These are phyloP conservation scores for Colletotrichum cereale DNA, from an alignment of 2,329 filamentous ascomycete genomes.

Conservation along the genomic window DNA sequence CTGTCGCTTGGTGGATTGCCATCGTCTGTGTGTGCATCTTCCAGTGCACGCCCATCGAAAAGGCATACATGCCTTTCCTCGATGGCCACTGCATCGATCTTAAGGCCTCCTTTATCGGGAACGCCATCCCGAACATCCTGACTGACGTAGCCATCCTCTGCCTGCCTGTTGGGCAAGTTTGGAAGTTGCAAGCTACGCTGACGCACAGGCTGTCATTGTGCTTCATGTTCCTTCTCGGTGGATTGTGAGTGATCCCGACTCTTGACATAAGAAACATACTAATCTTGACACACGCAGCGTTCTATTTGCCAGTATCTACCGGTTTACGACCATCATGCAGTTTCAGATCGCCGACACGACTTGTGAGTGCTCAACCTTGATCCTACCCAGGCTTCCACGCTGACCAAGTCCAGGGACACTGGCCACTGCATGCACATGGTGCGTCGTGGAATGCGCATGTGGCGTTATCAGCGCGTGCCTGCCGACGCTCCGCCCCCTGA, in stretches of 20 bases:
- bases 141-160: conserved; percentile 53
- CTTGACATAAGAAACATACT: rapidly evolving
- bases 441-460: conserved; percentile 48
- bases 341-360: conserved; percentile 46
- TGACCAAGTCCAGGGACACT: conserved; percentile 44
- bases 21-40: conserved; percentile 50
- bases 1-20: conserved; percentile 34
- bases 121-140: conserved; percentile 57
- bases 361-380: not conserved
- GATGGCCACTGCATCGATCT: conserved; percentile 55
- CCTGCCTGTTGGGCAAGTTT: conserved; percentile 45
- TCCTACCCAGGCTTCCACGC: not conserved
- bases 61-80: conserved; percentile 50
- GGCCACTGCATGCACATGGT: conserved; percentile 49
- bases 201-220: conserved; percentile 43
- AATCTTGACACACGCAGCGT: conserved; percentile 18
- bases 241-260: conserved; percentile 47
- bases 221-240: conserved; percentile 50
- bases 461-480: conserved; percentile 58
- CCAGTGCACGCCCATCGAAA: conserved; percentile 55
- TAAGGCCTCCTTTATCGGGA: conserved; percentile 56
- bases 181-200: conserved; percentile 45
- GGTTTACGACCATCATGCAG: conserved; percentile 48
- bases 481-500: conserved; percentile 55
- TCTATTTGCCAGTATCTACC: conserved; percentile 41